phyloP scores from a whole-genome alignment of 2,329 filamentous ascomycete species.

The Fusarium burgessii region DNA sequence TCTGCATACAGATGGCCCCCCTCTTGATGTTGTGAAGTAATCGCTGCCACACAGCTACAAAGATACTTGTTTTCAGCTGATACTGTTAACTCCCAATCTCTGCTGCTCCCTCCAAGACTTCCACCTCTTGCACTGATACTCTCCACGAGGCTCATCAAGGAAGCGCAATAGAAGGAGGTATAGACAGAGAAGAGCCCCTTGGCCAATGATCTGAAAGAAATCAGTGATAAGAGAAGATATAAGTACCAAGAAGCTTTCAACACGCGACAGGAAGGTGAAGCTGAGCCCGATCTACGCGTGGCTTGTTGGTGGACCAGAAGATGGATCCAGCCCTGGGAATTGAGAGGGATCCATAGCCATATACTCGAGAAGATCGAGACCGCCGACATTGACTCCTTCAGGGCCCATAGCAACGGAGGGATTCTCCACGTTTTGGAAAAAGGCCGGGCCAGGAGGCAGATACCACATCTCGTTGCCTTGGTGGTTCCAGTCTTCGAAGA shows the following conservation, averaged over 20 bases:
- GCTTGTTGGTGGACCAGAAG: conserved; percentile 42
- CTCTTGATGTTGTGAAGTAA: not conserved
- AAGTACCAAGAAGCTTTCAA: not conserved
- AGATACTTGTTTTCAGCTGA: not conserved
- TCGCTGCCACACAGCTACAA: too few relatives aligned
- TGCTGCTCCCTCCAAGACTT: not conserved
- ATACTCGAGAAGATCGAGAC: conserved; percentile 74
- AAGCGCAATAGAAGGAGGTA: not conserved
- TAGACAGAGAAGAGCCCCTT: not conserved
- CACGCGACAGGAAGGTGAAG: not conserved
- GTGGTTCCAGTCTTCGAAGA: conserved; percentile 68
- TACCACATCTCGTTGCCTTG: conserved; percentile 75
- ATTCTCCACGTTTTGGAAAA: conserved; percentile 74
- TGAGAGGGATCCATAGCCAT: conserved; percentile 70
- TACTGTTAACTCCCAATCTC: not conserved
- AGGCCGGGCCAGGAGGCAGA: conserved; percentile 70
- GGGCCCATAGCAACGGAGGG: conserved; percentile 73
- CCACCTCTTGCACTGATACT: not conserved
- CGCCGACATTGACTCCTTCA: conserved; percentile 75
- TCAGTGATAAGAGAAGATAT: not conserved
- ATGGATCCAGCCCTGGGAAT: conserved; percentile 53
- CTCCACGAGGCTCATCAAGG: not conserved
- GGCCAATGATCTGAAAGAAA: not conserved
- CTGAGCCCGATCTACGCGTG: conserved; percentile 1
- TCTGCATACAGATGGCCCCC: not conserved